Base-by-base conservation (phyloP, 2,329 filamentous ascomycete species). In the Sphaerulina populicola region DNA sequence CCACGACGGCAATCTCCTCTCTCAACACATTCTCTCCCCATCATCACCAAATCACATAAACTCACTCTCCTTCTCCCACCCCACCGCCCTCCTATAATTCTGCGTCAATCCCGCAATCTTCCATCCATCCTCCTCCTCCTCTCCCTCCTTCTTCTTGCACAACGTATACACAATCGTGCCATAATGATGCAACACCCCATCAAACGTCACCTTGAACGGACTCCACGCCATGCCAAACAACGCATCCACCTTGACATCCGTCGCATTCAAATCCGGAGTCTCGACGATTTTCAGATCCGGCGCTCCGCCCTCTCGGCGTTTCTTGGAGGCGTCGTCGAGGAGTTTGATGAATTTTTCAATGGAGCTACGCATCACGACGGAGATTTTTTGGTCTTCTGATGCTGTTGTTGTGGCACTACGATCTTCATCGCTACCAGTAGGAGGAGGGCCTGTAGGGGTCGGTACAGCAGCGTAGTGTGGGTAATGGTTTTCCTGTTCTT, bases 111-210 rank as follows among this genome's bases (percentile, higher is more conserved):
- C 54, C 33, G 57, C 55, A 49, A 59, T 51, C 39, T 45, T 57
- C 55, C 56, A 57, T 23, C 44, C 43, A 15, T 43, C 52, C 47
- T 50, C 47, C 40, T 42, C 50, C 35, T 53, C 53, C 27, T 44
- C 55, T 12, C 56, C 45, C 10, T 18, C 4, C 18, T 18, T 18
- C 18, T 18, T 18, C 18, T 18, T 18, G 18, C 18, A 18, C 18
- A 18, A 18, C 18, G 53, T 57, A 40, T 46, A 59, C 15, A 56
- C 51, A 39, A 59, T 50, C 8, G 36, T 54, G 21, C 57, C 57
- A 44, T 56, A 59, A 48, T 59, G 57, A 53, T 59, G 57, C 53
- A 59, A 40, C 15, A 51, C 47, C 23, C 55, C 57, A 53, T 57
- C 57, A 49, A 59, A 59, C 2, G 53, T 57, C 39, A 59, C 57